Evolutionary conservation across 331 rosid genomes (phyloP), one percentile per base, ranked within the genome.

Genomic region (Malus hybrid): DNA sequence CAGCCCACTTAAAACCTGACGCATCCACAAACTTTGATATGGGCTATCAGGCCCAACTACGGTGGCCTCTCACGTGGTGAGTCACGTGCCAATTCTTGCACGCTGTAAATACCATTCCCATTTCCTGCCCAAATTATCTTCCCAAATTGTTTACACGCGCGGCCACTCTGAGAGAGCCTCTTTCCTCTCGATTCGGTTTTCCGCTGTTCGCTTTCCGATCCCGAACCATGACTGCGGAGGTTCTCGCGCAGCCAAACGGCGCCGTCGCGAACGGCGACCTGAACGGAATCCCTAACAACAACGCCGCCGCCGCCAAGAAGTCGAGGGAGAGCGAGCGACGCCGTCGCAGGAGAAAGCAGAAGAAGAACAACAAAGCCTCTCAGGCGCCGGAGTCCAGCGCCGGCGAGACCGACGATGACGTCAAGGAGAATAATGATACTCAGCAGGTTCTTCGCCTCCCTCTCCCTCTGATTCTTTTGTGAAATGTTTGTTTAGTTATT

Each of bases 341-440:
- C 39, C 99, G 98, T 18, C 91, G 98, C 34, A 88, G 98, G 14
- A 83, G 97, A 24, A 95, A 89, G 91, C 97, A 90, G 85, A 95
- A 90, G 93, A 95, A 95, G 85, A 95, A 83, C 80, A 82, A 80
- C 76, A 92, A 87, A 79, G 79, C 96, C 12, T 83, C 93, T 19
- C 82, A 83, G 67, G 80, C 75, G 16, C 16, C 71, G 63, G 81
- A 61, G 34, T 11, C 83, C 14, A 27, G 76, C 69, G 60, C 76
- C 11, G 80, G 82, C 31, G 86, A 83, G 1, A 82, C 79, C 32
- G 93, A 88, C 19, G 88, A 81, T 7, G 86, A 86, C 0, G 84
- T 83, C 2, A 88, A 86, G 87, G 97, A 92, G 79, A 87, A 83
- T 70, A 80, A 56, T 10, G 85, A 87, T 71, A 76, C 91, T 22